A percentile compares a stretch with the other conserved stretches of the same genome.
Conservation (phyloP, 2,329 filamentous ascomycete genomes). For the Pseudofabraea citricarpa region DNA sequence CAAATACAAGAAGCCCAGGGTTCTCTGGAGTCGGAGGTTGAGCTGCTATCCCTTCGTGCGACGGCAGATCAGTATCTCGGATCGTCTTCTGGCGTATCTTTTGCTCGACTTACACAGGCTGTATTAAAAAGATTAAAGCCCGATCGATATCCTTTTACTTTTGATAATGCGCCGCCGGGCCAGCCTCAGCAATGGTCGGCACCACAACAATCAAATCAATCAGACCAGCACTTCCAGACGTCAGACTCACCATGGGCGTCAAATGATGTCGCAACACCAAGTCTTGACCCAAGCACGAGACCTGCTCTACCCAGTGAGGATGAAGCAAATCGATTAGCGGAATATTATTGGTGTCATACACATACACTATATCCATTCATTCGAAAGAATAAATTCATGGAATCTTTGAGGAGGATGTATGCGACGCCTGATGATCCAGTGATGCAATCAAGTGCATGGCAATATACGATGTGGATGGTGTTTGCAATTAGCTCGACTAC, state of each 20-base stretch:
- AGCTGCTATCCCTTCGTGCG: conserved; percentile 36
- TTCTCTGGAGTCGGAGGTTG: conserved; percentile 30
- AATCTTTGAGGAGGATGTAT: conserved; percentile 27
- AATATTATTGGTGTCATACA: conserved; percentile 42
- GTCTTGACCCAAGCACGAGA: conserved; percentile 18
- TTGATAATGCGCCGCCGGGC: conserved; percentile 16
- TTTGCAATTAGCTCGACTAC: conserved; percentile 42
- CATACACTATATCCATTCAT: conserved; percentile 43
- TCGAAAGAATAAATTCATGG: conserved; percentile 29
- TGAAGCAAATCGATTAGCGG: conserved; percentile 28
- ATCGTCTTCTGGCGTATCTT: conserved; percentile 38
- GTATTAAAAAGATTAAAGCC: conserved; percentile 36
- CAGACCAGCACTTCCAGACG: background rate
- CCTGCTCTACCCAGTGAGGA: conserved; percentile 17
- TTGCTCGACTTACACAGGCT: conserved; percentile 38
- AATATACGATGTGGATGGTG: conserved; percentile 44
- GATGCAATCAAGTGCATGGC: conserved; percentile 28
- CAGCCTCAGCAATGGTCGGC: background rate
- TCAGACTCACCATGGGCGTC: background rate
- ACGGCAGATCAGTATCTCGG: conserved; percentile 39
- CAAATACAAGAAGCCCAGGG: conserved; percentile 11
- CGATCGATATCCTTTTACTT: conserved; percentile 38
- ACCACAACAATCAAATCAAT: background rate
- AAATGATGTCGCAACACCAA: background rate
- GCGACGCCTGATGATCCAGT: conserved; percentile 24